A percentile compares a stretch with the other conserved stretches of the same genome.
Conservation (phyloP, 1,139 yeast genomes). For the Yamadazyma diddensiae region DNA sequence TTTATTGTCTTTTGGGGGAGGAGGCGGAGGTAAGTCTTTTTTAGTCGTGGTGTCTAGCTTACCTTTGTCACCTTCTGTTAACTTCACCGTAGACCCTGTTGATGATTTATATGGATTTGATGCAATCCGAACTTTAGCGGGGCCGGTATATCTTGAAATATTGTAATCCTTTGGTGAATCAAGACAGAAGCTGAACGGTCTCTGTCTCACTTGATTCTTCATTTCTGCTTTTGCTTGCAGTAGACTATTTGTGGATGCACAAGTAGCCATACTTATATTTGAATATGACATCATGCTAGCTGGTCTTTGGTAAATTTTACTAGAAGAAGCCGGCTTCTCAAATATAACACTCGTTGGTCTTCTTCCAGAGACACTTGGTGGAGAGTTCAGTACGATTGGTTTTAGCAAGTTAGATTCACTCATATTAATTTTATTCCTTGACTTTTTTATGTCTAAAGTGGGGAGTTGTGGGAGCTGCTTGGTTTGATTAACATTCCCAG, state of each 20-base stretch:
- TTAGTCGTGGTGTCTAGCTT: too few relatives aligned
- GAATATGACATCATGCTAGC: constrained; percentile 10
- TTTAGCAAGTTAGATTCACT: constrained; percentile 2
- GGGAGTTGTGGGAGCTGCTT: constrained; percentile 7
- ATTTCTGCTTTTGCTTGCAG: constrained; percentile 19
- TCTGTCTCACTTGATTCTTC: constrained; percentile 22
- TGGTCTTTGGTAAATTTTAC: constrained; percentile 6
- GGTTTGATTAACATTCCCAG: background rate
- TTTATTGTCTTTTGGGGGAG: constrained; percentile 2
- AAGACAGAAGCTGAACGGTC: constrained; percentile 33
- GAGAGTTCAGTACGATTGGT: constrained; percentile 1
- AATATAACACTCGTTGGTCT: constrained; percentile 11
- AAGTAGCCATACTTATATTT: constrained; percentile 10
- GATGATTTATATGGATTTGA: constrained; percentile 9
- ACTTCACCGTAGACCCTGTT: background rate
- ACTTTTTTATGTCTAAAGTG: constrained; percentile 7
- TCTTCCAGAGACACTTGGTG: constrained; percentile 1
- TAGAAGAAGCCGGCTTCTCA: constrained; percentile 6
- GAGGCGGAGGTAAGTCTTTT: constrained; percentile 2
- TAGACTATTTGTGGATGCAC: constrained; percentile 11
- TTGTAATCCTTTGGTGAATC: constrained; percentile 32
- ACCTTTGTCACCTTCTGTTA: background rate
- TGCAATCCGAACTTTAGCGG: constrained; percentile 4
- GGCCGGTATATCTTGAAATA: constrained; percentile 27
- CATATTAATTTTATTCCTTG: constrained; percentile 6